A percentile compares a stretch with the other conserved stretches of the same genome.
These are phyloP conservation scores for Juncus effusus DNA, from an alignment of 176 grass and related monocot genomes.

Conservation along the genomic window DNA sequence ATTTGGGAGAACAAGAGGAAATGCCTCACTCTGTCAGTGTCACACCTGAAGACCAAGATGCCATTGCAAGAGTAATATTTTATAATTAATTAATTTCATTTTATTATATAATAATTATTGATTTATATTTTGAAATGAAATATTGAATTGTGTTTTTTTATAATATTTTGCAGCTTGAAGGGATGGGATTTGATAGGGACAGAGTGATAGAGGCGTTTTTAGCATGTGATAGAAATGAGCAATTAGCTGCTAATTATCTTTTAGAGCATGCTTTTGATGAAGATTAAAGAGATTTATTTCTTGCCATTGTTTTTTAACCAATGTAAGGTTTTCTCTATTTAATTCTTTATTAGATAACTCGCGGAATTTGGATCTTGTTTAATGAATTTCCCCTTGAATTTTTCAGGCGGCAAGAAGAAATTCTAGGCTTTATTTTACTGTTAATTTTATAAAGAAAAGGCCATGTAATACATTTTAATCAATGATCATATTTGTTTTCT, in stretches of 20 bases:
- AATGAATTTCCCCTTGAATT: neutral
- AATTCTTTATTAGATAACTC: too few relatives aligned
- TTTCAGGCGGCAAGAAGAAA: neutral
- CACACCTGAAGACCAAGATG: slow-evolving; percentile 84
- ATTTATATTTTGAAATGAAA: slow-evolving; percentile 2
- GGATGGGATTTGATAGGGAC: slow-evolving; percentile 80
- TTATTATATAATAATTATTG: neutral
- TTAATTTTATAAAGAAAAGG: slow-evolving; percentile 18
- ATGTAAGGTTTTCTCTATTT: slow-evolving; percentile 20
- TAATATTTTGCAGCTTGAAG: slow-evolving; percentile 54
- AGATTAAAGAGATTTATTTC: slow-evolving; percentile 40
- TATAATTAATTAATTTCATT: neutral
- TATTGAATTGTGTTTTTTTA: slow-evolving; percentile 9
- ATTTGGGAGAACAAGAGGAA: slow-evolving; percentile 75
- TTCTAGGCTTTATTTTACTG: slow-evolving; percentile 6
- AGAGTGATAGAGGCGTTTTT: slow-evolving; percentile 87
- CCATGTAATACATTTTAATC: slow-evolving; percentile 12
- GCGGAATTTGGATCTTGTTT: neutral
- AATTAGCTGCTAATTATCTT: slow-evolving; percentile 89
- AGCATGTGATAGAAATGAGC: slow-evolving; percentile 86
- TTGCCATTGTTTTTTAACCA: slow-evolving; percentile 11
- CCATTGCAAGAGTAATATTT: slow-evolving; percentile 62
- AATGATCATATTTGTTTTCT: neutral
- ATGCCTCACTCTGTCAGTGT: slow-evolving; percentile 89
- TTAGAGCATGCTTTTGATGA: slow-evolving; percentile 80